Conservation (phyloP, 2,329 filamentous ascomycete genomes). For the Claviceps pazoutovae region DNA sequence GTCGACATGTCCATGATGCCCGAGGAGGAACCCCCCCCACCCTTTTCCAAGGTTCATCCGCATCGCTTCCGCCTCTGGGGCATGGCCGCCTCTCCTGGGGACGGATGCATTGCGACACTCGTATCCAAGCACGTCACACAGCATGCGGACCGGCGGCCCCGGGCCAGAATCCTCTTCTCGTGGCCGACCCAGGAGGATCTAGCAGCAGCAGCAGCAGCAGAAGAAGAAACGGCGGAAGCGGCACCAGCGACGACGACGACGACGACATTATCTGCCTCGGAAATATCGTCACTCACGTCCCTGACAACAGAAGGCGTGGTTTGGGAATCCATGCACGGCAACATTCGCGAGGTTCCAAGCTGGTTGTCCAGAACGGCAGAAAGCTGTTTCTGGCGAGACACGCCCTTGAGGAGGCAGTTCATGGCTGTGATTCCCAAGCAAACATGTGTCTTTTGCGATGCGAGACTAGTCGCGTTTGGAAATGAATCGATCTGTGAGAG, state of each 20-base stretch:
- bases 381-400: conserved; percentile 8
- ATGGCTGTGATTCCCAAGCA: conserved; percentile 20
- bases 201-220: not conserved
- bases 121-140: conserved; percentile 34
- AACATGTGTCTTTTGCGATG: conserved; percentile 34
- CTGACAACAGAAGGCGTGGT: conserved; percentile 40
- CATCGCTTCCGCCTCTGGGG: conserved; percentile 40
- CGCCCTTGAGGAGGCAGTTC: conserved; percentile 25
- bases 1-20: conserved; percentile 6
- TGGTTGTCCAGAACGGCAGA: conserved; percentile 15
- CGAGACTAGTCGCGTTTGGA: conserved; percentile 17
- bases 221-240: no score
- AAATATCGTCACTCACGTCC: not conserved
- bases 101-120: conserved; percentile 36
- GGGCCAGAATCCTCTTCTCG: conserved; percentile 24
- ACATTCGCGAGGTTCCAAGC: conserved; percentile 31
- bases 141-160: conserved; percentile 29
- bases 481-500: conserved; percentile 25
- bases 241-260: not conserved
- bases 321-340: conserved; percentile 47
- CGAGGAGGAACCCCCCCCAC: conserved; percentile 15
- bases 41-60: conserved; percentile 29
- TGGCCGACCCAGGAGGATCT: conserved; percentile 11
- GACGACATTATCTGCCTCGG: not conserved
- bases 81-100: conserved; percentile 36